These are phyloP conservation scores for Quercus engelmannii DNA, from an alignment of 306 rosid species.

Conservation along the genomic window DNA sequence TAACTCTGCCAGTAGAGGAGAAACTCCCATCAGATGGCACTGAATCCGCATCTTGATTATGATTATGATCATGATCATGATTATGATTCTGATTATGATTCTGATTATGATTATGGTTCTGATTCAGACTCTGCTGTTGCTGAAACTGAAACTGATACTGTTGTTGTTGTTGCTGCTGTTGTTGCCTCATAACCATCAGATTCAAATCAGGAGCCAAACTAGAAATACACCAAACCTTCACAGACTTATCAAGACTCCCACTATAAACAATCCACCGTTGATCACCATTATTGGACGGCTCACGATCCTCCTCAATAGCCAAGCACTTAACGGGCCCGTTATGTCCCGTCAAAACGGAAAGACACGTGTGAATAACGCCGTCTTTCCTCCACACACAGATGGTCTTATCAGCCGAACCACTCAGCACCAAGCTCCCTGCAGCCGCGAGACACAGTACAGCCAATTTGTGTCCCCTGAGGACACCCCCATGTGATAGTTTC, in stretches of 20 bases:
- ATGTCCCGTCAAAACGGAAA: constrained; percentile 73
- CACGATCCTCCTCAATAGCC: constrained; percentile 59
- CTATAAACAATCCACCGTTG: constrained; percentile 70
- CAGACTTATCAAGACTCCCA: constrained; percentile 93
- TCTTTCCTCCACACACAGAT: constrained; percentile 87
- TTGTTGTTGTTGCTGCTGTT: background rate
- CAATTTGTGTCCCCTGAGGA: constrained; percentile 69
- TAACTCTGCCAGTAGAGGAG: constrained; percentile 43
- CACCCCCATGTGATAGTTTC: constrained; percentile 58
- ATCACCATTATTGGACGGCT: constrained; percentile 10
- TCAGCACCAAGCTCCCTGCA: constrained; percentile 57
- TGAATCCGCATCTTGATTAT: constrained; percentile 35
- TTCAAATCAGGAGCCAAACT: constrained; percentile 31
- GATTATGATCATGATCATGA: too few relatives aligned
- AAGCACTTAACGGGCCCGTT: constrained; percentile 86
- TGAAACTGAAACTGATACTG: too few relatives aligned
- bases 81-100: too few relatives aligned
- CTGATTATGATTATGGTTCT: too few relatives aligned
- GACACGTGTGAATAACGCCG: constrained; percentile 58
- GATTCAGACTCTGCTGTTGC: too few relatives aligned
- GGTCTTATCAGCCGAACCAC: constrained; percentile 84
- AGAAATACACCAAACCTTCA: constrained; percentile 83
- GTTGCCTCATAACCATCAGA: constrained; percentile 17
- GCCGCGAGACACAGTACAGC: constrained; percentile 73
- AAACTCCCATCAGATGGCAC: constrained; percentile 49